Base-by-base conservation (phyloP, 306 rosid species). In the Quercus rubra region DNA sequence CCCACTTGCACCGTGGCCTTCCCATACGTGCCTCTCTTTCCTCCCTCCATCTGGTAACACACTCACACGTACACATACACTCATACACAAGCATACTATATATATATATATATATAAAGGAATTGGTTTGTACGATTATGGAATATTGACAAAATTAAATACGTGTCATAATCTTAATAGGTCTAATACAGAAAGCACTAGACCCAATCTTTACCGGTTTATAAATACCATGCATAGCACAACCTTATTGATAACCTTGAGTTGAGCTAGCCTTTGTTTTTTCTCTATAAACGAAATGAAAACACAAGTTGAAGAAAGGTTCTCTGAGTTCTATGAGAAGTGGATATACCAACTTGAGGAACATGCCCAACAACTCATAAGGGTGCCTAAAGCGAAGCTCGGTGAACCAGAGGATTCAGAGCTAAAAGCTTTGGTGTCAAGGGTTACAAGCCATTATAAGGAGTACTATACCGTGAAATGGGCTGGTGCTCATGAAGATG, bases 391-490 rank as follows among this genome's bases (percentile, higher is more conserved):
- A 31, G 46, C 54, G 69, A 66, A 23, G 11, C n/a, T 7, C 0
- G 78, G 7, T 3, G 87, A 88, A 3, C 54, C 71, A 20, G 85
- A 91, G 59, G 87, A 88, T 2, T 55, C 74, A 20, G 85, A 91
- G 68, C 6, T 84, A 0, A 75, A 70, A 69, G 66, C 54, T 4
- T 12, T 91, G 25, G 85, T 90, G 15, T 80, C 93, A 0, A 87
- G 11, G 19, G 88, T 87, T 55, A 93, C 91, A 0, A 6, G 82
- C 10, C 93, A 91, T n/a, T 46, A 84, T 33, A 90, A 93, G 72
- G 87, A 86, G 4, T 93, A 86, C 72, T 93, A 88, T 78, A 85
- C 87, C 1, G 81, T 89, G 3, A 93, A 91, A 78, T 93, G 97
- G 97, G 88, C 89, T 3, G 20, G 79, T 0, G 98, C 92, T 18